Base-by-base conservation (phyloP, 306 rosid species). In the Pyrus communis region DNA sequence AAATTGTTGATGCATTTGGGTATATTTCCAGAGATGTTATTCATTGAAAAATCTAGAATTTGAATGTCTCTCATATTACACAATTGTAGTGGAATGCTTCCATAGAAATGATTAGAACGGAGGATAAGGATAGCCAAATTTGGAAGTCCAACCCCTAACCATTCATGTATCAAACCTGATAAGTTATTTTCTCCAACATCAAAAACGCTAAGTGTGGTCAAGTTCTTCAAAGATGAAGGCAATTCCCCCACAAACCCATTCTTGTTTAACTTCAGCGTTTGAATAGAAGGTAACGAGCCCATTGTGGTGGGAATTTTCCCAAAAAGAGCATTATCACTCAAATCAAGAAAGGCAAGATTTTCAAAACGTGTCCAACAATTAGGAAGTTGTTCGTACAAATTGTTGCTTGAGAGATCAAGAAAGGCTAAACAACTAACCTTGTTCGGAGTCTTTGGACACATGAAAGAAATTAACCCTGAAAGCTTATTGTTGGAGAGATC, bases 401-500 rank as follows among this genome's bases (percentile, higher is more conserved):
- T 9, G 65, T 73, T 77, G 23, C 21, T 31, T 1, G 79, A 73
- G 27, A 82, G 74, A 4, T 28, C 30, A 43, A 78, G 75, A 61
- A n/a, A 4, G 0, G 0, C 0, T 5, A 51, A 27, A 57, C 3
- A 22, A 10, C 7, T 8, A 1, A 13, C 2, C 11, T 38, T 8
- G 17, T n/a, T n/a, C n/a, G n/a, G n/a, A n/a, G n/a, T n/a, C n/a
- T 9, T 14, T 70, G 76, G 51, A 45, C 83, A 75, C 9, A 78
- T 4, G 65, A 62, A 69, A 9, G 3, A 31, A 3, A 9, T 8
- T 3, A 19, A 13, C 14, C n/a, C n/a, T n/a, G n/a, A n/a, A n/a
- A n/a, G n/a, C n/a, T n/a, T n/a, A n/a, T n/a, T n/a, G n/a, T n/a
- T 8, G 15, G 82, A 82, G 35, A 78, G 79, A 70, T 78, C 65